Base-by-base conservation (phyloP, 495 filamentous ascomycete species). In the Sordaria brevicollis region DNA sequence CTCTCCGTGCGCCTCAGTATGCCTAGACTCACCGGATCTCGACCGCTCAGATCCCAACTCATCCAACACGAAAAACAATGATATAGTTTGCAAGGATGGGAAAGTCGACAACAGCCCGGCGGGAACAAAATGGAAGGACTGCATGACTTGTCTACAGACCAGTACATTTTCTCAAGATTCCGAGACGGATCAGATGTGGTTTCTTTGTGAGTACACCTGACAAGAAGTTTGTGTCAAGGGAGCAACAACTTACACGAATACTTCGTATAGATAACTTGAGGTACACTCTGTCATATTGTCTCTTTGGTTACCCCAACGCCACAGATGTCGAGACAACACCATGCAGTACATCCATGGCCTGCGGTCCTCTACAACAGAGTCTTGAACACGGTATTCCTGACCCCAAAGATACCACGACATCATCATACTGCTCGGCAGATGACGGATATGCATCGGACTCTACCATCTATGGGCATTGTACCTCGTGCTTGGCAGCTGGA, bases 181-280 rank as follows among this genome's bases (percentile, higher is more conserved):
- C 4, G 83, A 85, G 76, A 86, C 69, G 43, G 85, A 87, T 71
- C 81, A 82, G 66, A 76, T 76, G 68, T 85, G 83, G 84, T 86
- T 85, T 70, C 73, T 86, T 13, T 86, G 84, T 86, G 76, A 78
- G 84, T 76, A 2, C 5, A 54, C 41, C 9, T 57, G 49, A 3
- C 8, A 21, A n/a, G 0, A 62, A 31, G 49, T 29, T 7, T 31
- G 2, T 15, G 7, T 54, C n/a, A 10, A 11, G 5, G n/a, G 21
- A 3, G 41, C 10, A 17, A 25, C 13, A 31, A 62, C 25, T 62
- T 31, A 15, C 49, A 31, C 29, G 7, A 6, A 4, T 2, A 62
- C 21, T 54, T 7, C 34, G 4, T 5, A 8, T 10, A 85, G 83
- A 84, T 67, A 85, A 85, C 72, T 70, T 83, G 33, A 74, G 83